Conservation (phyloP, 2,329 filamentous ascomycete genomes). For the Calonectria fujianensis region DNA sequence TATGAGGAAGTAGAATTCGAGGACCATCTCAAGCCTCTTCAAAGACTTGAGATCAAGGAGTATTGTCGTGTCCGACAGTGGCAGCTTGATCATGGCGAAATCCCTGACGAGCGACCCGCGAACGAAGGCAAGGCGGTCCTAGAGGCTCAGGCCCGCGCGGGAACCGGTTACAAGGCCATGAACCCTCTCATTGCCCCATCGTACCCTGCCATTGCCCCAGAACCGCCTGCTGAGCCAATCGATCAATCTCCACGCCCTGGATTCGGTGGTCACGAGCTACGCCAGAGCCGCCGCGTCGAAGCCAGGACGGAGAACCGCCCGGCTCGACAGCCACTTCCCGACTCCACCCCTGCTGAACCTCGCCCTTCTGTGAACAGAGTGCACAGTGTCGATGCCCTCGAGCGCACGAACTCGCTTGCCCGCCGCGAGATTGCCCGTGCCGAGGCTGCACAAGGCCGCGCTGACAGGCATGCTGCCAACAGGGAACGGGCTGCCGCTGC, state of each 20-base stretch:
- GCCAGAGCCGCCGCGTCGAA: constrained; percentile 66
- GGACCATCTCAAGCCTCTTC: constrained; percentile 70
- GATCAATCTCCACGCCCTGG: constrained; percentile 48
- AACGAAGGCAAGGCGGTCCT: constrained; percentile 73
- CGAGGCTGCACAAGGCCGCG: constrained; percentile 70
- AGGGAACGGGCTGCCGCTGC: constrained; percentile 62
- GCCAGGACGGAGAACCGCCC: constrained; percentile 56
- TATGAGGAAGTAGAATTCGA: constrained; percentile 78
- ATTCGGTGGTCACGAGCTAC: constrained; percentile 62
- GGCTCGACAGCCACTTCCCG: constrained; percentile 53
- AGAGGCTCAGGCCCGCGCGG: constrained; percentile 68
- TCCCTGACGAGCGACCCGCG: constrained; percentile 64
- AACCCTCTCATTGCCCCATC: constrained; percentile 52
- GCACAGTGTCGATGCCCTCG: constrained; percentile 60
- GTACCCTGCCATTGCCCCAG: constrained; percentile 44
- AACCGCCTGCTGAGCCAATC: constrained; percentile 42
- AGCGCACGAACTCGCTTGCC: constrained; percentile 70
- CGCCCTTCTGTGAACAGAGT: constrained; percentile 47
- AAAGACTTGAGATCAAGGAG: constrained; percentile 76
- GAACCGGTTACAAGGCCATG: constrained; percentile 56
- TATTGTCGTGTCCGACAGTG: constrained; percentile 77
- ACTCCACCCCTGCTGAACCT: constrained; percentile 42
- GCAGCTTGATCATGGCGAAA: constrained; percentile 74
- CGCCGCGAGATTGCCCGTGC: constrained; percentile 71
- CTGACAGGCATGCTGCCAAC: constrained; percentile 68